Percentiles rank a stretch among this genome's conserved stretches.
These are phyloP conservation scores for Phoma sp. DNA, from an alignment of 2,329 filamentous ascomycete genomes.

Conservation along the genomic window DNA sequence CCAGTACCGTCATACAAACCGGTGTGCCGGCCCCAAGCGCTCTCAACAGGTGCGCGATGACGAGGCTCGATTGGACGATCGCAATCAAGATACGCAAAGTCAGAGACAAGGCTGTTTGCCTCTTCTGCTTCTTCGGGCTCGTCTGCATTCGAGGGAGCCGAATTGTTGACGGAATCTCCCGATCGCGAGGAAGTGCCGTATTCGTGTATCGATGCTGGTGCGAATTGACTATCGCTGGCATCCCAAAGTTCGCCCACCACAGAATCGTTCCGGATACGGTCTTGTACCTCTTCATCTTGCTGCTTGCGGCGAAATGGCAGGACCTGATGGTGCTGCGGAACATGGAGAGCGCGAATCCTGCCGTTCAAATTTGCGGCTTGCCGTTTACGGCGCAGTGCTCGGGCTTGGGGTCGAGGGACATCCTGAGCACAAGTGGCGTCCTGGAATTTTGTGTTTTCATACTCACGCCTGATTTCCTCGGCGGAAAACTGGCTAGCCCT, in stretches of 20 bases:
- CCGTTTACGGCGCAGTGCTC: neutral
- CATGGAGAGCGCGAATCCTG: neutral
- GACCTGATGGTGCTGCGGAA: neutral
- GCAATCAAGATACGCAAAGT: conserved; percentile 18
- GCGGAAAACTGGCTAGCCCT: neutral
- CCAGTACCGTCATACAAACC: conserved; percentile 36
- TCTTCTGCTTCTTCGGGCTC: neutral
- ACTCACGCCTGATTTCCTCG: neutral
- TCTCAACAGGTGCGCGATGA: conserved; percentile 4
- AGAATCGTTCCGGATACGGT: neutral
- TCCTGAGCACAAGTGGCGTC: neutral
- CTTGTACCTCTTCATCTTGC: neutral
- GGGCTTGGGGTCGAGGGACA: neutral
- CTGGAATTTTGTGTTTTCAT: neutral
- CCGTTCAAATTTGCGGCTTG: neutral
- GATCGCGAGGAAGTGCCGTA: neutral
- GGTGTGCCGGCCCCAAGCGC: conserved; percentile 21
- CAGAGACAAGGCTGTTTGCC: neutral
- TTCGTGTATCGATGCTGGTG: neutral
- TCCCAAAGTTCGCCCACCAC: conserved; percentile 1
- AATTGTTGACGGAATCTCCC: neutral
- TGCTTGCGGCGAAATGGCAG: conserved; percentile 5
- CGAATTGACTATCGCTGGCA: neutral
- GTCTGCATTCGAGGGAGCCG: neutral
- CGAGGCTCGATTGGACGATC: neutral